Percentiles rank a stretch among this genome's conserved stretches.
phyloP scores from a whole-genome alignment of 768 basidiomycete species.

The Hortiboletus flavorubellus region DNA sequence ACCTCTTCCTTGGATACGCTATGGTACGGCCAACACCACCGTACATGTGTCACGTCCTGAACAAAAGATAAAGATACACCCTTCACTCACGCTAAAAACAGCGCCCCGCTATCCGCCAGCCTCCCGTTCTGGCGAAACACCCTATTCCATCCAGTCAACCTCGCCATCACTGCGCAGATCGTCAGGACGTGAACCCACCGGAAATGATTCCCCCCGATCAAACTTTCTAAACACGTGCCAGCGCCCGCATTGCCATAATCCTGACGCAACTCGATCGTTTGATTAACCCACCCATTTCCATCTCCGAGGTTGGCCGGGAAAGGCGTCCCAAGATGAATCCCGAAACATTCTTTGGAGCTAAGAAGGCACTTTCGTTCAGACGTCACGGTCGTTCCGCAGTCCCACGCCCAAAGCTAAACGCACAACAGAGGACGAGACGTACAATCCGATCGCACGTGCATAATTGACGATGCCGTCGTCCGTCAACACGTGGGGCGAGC shows the following conservation, averaged over 20 bases:
- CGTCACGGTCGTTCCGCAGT: no score
- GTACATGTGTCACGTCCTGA: neutral
- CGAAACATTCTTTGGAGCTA: slow-evolving; percentile 40
- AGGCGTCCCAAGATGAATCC: slow-evolving; percentile 36
- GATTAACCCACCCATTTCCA: slow-evolving; percentile 42
- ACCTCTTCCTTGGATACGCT: slow-evolving; percentile 50
- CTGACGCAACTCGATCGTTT: slow-evolving; percentile 43
- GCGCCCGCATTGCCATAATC: slow-evolving; percentile 35
- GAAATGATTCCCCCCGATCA: slow-evolving; percentile 48
- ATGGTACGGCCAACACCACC: slow-evolving; percentile 8
- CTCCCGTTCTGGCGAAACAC: slow-evolving; percentile 60
- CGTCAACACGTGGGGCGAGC: slow-evolving; percentile 55
- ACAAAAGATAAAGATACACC: neutral
- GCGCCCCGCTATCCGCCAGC: slow-evolving; percentile 42
- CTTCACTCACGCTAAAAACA: slow-evolving; percentile 56
- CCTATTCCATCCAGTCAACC: slow-evolving; percentile 15
- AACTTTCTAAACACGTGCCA: slow-evolving; percentile 47
- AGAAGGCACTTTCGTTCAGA: neutral
- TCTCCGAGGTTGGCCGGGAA: slow-evolving; percentile 46
- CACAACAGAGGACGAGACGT: slow-evolving; percentile 15
- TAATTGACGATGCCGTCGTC: slow-evolving; percentile 56
- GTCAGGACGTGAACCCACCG: slow-evolving; percentile 27
- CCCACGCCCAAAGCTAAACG: no score
- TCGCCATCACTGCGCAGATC: neutral
- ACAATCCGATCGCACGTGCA: slow-evolving; percentile 64